phyloP scores from a whole-genome alignment of 75 land plant species.

The Picea sitchensis region DNA sequence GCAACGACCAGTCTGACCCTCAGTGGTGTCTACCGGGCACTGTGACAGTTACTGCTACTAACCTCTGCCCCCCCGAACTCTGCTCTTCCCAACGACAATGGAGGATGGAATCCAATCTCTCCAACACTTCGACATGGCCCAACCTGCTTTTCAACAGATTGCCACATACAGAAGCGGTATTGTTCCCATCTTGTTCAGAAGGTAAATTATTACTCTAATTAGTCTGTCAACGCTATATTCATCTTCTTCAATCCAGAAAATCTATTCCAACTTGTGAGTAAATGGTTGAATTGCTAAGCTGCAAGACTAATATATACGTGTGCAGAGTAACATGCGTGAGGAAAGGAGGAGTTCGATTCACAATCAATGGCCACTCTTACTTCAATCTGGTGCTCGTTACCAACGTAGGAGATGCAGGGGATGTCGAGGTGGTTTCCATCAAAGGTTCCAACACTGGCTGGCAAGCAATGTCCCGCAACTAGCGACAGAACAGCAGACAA shows the following conservation, averaged over 20 bases:
- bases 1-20: slow-evolving; percentile 3
- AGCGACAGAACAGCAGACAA: slow-evolving; percentile 29
- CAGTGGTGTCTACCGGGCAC: slow-evolving; percentile 14
- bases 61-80: slow-evolving; percentile 12
- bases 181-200: no score
- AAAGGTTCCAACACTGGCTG: slow-evolving; percentile 24
- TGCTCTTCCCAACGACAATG: slow-evolving; percentile 20
- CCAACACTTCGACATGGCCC: slow-evolving; percentile 49
- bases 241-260: not conserved
- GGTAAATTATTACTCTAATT: no score
- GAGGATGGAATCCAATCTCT: slow-evolving; percentile 61
- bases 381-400: no score
- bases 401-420: slow-evolving; percentile 8
- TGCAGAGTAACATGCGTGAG: slow-evolving; percentile 3
- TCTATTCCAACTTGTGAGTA: no score
- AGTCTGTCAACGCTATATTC: not conserved
- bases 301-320: slow-evolving; percentile 18
- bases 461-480: slow-evolving; percentile 26
- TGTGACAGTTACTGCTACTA: slow-evolving; percentile 17
- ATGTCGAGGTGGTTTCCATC: slow-evolving; percentile 21
- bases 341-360: no score
- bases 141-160: slow-evolving; percentile 68
- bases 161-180: slow-evolving; percentile 13
- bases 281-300: not conserved
- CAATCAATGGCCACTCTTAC: no score